These are phyloP conservation scores for Zelonia costaricensis DNA, from an alignment of 208 protist species.

Conservation along the genomic window DNA sequence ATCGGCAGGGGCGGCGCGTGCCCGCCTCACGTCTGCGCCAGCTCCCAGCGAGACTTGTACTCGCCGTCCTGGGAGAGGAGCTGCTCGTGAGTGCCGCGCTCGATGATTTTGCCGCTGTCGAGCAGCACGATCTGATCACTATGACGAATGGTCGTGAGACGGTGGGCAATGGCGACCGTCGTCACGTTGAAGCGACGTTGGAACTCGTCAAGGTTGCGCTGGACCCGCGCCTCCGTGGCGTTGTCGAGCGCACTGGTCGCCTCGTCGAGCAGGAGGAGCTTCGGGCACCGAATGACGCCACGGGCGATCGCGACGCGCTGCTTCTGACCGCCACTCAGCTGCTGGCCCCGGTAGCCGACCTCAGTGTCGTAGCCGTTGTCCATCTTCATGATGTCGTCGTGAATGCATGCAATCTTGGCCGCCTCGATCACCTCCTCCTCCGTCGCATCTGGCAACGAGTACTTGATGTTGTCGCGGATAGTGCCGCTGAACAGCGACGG, in stretches of 20 bases:
- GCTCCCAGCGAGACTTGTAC: slow-evolving; percentile 72
- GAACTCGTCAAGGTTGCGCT: slow-evolving; percentile 58
- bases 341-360: slow-evolving; percentile 63
- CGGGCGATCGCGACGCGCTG: slow-evolving; percentile 76
- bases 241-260: slow-evolving; percentile 85
- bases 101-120: slow-evolving; percentile 75
- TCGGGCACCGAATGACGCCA: slow-evolving; percentile 59
- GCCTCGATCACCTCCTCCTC: slow-evolving; percentile 48
- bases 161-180: slow-evolving; percentile 80
- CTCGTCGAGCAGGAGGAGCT: slow-evolving; percentile 82
- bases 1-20: no score
- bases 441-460: slow-evolving; percentile 43
- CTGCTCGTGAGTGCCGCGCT: slow-evolving; percentile 73
- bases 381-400: slow-evolving; percentile 26
- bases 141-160: slow-evolving; percentile 78
- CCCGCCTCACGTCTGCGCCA: slow-evolving; percentile 27
- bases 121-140: slow-evolving; percentile 75
- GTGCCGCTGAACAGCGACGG: slow-evolving; percentile 80
- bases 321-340: slow-evolving; percentile 70
- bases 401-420: slow-evolving; percentile 49
- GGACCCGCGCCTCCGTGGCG: slow-evolving; percentile 75
- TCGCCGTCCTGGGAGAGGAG: slow-evolving; percentile 67
- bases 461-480: slow-evolving; percentile 68
- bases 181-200: slow-evolving; percentile 49
- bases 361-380: slow-evolving; percentile 62